These are phyloP conservation scores for Neoboletus brunneissimus DNA, from an alignment of 768 basidiomycete species.

Conservation along the genomic window DNA sequence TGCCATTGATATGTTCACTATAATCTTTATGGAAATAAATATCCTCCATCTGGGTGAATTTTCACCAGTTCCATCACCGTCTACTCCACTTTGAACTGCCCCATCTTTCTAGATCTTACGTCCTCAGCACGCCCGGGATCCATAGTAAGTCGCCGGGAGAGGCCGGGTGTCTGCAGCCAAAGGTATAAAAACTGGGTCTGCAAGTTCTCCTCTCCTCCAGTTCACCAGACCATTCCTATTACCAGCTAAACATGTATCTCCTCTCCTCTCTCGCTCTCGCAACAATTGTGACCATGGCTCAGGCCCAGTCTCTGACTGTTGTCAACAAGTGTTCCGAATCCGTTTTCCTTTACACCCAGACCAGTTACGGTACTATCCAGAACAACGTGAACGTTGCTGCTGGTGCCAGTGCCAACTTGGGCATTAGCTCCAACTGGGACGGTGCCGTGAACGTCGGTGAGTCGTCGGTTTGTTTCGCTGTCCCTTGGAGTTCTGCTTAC, in stretches of 20 bases:
- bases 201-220: background rate
- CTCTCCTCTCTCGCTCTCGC: slow-evolving; percentile 20
- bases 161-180: too few species aligned
- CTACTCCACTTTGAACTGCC: background rate
- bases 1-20: background rate
- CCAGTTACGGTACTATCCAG: slow-evolving; percentile 24
- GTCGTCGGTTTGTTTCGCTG: background rate
- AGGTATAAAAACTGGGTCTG: too few species aligned
- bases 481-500: slow-evolving; percentile 3
- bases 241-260: slow-evolving; percentile 10
- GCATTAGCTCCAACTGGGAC: slow-evolving; percentile 32
- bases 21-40: background rate
- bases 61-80: background rate
- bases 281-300: slow-evolving; percentile 18
- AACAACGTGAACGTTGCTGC: slow-evolving; percentile 27
- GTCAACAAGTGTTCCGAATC: slow-evolving; percentile 24
- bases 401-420: slow-evolving; percentile 27
- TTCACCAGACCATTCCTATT: background rate
- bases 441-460: slow-evolving; percentile 32
- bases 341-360: slow-evolving; percentile 32
- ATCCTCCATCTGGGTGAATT: background rate
- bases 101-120: background rate
- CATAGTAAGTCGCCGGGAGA: too few species aligned
- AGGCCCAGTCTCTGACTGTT: slow-evolving; percentile 31
- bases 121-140: background rate